Percentiles rank a stretch among this genome's conserved stretches.
Conservation (phyloP, 768 basidiomycete genomes). For the Cystofilobasidium ferigula region DNA sequence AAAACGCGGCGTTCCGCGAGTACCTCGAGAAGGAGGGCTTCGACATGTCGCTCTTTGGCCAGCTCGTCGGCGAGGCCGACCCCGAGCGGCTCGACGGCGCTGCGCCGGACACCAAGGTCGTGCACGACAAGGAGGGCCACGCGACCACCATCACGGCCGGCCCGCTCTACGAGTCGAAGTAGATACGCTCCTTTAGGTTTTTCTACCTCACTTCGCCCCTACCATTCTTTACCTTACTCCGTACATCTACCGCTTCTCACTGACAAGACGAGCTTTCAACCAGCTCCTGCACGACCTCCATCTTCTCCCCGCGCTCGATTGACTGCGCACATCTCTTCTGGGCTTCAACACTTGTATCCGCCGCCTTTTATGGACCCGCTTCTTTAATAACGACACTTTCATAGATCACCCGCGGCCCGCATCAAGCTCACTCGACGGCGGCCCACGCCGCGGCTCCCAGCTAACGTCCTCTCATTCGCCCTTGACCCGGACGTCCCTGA, state of each 20-base stretch:
- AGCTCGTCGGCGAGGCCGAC: not conserved
- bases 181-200: not conserved
- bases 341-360: constrained; percentile 4
- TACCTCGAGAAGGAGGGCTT: constrained; percentile 71
- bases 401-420: too few relatives aligned
- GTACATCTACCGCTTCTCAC: not conserved
- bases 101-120: not conserved
- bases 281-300: too few relatives aligned
- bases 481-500: constrained; percentile 10
- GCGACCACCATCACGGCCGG: not conserved
- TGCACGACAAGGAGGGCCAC: not conserved
- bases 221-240: too few relatives aligned
- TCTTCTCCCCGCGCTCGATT: too few relatives aligned
- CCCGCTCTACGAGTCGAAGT: constrained; percentile 3
- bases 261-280: not conserved
- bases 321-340: too few relatives aligned
- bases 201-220: too few relatives aligned
- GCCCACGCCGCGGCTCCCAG: not conserved
- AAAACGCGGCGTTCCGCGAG: constrained; percentile 56
- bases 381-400: too few relatives aligned
- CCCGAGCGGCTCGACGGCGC: not conserved
- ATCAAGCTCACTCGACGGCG: not conserved
- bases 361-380: not conserved
- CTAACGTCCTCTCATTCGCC: constrained; percentile 12
- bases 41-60: constrained; percentile 63